Evolutionary conservation across 2,329 filamentous ascomycete genomes (phyloP).

Genomic region (Stenocarpella maydis): DNA sequence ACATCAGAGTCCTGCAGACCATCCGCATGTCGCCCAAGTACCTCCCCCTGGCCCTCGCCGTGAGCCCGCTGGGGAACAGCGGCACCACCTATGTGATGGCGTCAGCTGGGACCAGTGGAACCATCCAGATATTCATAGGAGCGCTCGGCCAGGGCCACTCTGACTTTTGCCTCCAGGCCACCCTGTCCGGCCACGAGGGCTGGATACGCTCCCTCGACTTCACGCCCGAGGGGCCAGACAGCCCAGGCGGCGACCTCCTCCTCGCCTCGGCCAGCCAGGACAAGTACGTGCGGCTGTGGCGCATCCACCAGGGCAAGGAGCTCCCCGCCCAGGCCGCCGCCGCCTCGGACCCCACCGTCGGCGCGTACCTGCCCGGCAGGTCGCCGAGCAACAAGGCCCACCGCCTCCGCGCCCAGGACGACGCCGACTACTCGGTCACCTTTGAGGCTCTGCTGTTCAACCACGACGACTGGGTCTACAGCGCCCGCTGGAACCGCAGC

Average conservation of each 20-base stretch:
- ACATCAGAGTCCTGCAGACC: constrained; percentile 68
- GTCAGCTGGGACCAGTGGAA: constrained; percentile 82
- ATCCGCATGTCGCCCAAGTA: constrained; percentile 79
- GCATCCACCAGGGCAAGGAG: constrained; percentile 76
- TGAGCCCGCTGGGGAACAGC: constrained; percentile 65
- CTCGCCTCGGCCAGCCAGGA: constrained; percentile 96
- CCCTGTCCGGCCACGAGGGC: constrained; percentile 87
- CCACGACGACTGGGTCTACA: constrained; percentile 99
- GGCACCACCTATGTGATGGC: constrained; percentile 71
- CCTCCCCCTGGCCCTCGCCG: constrained; percentile 80
- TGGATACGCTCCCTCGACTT: constrained; percentile 93
- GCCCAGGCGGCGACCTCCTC: constrained; percentile 70
- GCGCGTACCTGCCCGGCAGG: constrained; percentile 69
- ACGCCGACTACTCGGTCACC: constrained; percentile 77
- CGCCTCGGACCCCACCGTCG: constrained; percentile 64
- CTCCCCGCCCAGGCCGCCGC: constrained; percentile 64
- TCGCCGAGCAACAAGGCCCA: constrained; percentile 91
- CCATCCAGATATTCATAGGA: constrained; percentile 78
- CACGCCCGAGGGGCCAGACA: constrained; percentile 64
- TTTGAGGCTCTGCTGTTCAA: constrained; percentile 94
- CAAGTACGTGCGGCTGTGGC: constrained; percentile 95
- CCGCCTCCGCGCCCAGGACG: constrained; percentile 65
- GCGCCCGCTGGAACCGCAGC: constrained; percentile 72
- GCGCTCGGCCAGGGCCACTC: constrained; percentile 45
- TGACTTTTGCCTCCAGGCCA: constrained; percentile 76